Evolutionary conservation across 192 early-diverging fungal species (phyloP), one percentile per base, ranked within the genome.

Genomic region (Fimicolochytrium jonesii): DNA sequence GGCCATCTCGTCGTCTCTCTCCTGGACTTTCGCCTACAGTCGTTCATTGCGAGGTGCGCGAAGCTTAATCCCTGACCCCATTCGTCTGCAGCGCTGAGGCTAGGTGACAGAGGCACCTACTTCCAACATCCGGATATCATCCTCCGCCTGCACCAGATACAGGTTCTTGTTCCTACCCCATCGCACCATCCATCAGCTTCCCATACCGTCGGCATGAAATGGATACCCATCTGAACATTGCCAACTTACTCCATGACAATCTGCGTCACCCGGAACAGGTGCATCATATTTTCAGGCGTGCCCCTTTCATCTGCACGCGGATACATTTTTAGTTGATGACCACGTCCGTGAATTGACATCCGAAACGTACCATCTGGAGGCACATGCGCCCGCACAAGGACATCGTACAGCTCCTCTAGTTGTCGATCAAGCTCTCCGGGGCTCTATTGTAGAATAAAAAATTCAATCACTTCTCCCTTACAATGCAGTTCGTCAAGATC

Each of bases 161-260:
- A 72, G 49, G 39, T 80, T 70, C 39, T 80, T 77, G n/a, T 70
- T 61, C 59, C 77, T 79, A 45, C 20, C n/a, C n/a, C n/a, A n/a
- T n/a, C n/a, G n/a, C n/a, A n/a, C n/a, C n/a, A n/a, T n/a, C n/a
- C n/a, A n/a, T n/a, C n/a, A n/a, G n/a, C n/a, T n/a, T n/a, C n/a
- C n/a, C 6, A 49, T 23, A 44, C 31, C 29, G 45, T 61, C 9
- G 45, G 13, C 26, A 18, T 57, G 53, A 52, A 25, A 11, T 48
- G 22, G 46, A 20, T 7, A 11, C 23, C n/a, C 9, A 13, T 25
- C 13, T 17, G 13, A 50, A 17, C 48, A 25, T 15, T 56, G 31
- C 15, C 17, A 17, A 69, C 59, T 52, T 67, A 79, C 77, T 80
- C 72, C 70, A 80, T 73, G n/a, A 70, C 70, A 18, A 67, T 45